Evolutionary conservation across 805 yeast genomes (phyloP), one percentile per base, ranked within the genome.

Genomic region (Zygoascus flipseniorum): DNA sequence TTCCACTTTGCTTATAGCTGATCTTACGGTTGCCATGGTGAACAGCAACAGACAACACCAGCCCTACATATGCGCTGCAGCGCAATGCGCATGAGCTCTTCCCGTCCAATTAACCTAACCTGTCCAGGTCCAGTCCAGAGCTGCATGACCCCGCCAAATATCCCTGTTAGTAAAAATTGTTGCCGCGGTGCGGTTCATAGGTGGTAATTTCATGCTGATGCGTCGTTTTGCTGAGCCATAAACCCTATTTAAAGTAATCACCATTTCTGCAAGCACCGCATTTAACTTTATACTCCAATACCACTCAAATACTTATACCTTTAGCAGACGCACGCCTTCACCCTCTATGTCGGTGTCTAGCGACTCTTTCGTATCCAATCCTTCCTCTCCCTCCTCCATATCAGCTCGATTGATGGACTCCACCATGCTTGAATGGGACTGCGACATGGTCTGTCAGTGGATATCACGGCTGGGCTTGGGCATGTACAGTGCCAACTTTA

Each of bases 371-470:
- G 4, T 10, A 11, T 35, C 39, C 39, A 35, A 35, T 8, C 39
- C 39, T 35, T 35, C 39, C 39, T 35, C 39, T n/a, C 39, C 39
- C 16, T 35, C 39, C 16, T 35, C 39, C 39, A 5, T 35, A 11
- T 35, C 39, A 3, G 16, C 16, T 35, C 13, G 16, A 13, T n/a
- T 35, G 13, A 35, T 35, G 39, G 39, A 35, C 39, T 13, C 39
- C 39, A 35, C 26, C 39, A 62, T 55, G 44, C 53, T 60, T 41
- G 59, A 55, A 20, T 61, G 64, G 64, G 58, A 58, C 35, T 46
- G 42, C 8, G 58, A 57, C 13, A 42, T 47, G 19, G 64, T 61
- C 31, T 55, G 57, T 23, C 26, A 46, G 23, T 61, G 64, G 64
- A 43, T 61, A 16, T 50, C 60, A 13, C 37, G 47, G 31, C 54